phyloP scores from a whole-genome alignment of 176 grass and related monocot genomes.

The Metroxylon sagu region DNA sequence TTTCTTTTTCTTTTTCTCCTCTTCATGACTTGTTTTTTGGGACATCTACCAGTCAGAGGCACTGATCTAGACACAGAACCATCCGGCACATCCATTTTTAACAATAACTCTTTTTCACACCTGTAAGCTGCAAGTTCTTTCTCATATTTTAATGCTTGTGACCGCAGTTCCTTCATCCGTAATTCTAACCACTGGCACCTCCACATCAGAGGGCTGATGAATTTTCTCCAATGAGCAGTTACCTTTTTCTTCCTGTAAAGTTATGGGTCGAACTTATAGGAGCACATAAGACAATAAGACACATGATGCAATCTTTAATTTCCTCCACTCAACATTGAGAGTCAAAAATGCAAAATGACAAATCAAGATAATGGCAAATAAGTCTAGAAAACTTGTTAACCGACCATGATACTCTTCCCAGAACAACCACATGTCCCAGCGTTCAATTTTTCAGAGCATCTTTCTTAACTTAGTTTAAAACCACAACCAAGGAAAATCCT shows the following conservation, averaged over 20 bases:
- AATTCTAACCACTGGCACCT: conserved; percentile 79
- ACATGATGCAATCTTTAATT: not conserved
- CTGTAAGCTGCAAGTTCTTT: conserved; percentile 62
- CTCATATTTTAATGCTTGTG: conserved; percentile 72
- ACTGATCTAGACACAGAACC: conserved; percentile 74
- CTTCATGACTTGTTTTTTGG: conserved; percentile 68
- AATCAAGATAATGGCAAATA: too few relatives aligned
- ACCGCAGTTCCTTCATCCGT: conserved; percentile 69
- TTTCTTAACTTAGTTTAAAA: too few relatives aligned
- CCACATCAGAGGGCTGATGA: conserved; percentile 74
- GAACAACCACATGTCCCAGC: too few relatives aligned
- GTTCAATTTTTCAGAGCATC: too few relatives aligned
- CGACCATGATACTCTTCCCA: too few relatives aligned
- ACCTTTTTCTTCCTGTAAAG: conserved; percentile 87
- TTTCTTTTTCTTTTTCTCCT: conserved; percentile 68
- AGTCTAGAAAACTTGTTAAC: too few relatives aligned
- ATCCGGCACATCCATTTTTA: conserved; percentile 90
- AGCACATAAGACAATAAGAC: not conserved
- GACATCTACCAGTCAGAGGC: conserved; percentile 49
- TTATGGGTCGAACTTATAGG: not conserved
- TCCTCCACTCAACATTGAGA: not conserved
- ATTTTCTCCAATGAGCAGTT: conserved; percentile 77
- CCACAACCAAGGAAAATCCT: too few relatives aligned
- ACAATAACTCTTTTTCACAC: conserved; percentile 77
- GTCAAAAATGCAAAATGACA: too few relatives aligned